A percentile compares a stretch with the other conserved stretches of the same genome.
These are phyloP conservation scores for Abelmoschus esculentus DNA, from an alignment of 345 rosid genomes.

Conservation along the genomic window DNA sequence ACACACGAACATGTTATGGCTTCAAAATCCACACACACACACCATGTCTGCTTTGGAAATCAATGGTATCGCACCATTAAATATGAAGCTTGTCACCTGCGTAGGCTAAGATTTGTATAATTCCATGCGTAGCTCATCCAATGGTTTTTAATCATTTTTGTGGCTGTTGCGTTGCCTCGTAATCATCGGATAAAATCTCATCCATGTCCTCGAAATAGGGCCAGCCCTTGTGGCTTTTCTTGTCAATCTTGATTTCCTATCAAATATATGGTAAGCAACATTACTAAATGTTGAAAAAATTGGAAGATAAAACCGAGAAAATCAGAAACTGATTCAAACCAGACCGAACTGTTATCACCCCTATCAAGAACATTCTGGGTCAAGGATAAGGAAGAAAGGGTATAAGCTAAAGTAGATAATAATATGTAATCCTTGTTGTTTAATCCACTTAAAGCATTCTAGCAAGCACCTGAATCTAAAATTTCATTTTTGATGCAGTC, in stretches of 20 bases:
- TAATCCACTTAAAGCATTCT: background rate
- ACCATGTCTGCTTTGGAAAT: background rate
- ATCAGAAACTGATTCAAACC: background rate
- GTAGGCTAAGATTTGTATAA: background rate
- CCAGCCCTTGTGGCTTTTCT: slow-evolving; percentile 43
- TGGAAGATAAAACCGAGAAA: background rate
- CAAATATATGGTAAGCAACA: background rate
- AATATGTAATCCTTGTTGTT: background rate
- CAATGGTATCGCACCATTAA: background rate
- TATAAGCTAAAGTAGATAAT: background rate
- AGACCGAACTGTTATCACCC: background rate
- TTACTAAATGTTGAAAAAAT: background rate
- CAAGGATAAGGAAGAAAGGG: background rate
- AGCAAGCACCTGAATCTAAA: background rate
- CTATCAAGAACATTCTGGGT: background rate
- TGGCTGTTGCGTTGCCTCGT: slow-evolving; percentile 17
- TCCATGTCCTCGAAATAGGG: slow-evolving; percentile 71
- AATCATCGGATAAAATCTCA: slow-evolving; percentile 42
- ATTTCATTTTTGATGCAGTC: background rate
- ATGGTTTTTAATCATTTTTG: background rate
- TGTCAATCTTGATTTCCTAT: slow-evolving; percentile 58
- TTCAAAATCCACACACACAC: background rate
- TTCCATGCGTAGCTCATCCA: slow-evolving; percentile 1
- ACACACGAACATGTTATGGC: background rate
- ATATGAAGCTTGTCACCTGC: background rate